Conservation (phyloP, 164 flowering plant genomes). For the Saururus chinensis region DNA sequence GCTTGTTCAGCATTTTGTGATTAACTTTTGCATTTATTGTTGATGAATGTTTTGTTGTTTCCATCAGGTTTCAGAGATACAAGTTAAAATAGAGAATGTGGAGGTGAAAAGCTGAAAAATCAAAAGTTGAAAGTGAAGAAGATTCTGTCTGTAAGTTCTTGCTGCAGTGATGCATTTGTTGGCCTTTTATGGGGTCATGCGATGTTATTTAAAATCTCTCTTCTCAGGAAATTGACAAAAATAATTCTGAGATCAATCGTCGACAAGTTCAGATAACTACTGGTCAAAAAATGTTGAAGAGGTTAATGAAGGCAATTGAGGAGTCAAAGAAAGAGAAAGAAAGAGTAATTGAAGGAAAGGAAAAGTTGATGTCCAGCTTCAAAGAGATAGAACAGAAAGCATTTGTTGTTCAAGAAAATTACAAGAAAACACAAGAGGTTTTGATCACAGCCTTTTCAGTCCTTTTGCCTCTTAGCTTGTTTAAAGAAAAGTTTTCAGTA, state of each 20-base stretch:
- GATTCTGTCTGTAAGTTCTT: slow-evolving; percentile 75
- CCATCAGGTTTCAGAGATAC: slow-evolving; percentile 70
- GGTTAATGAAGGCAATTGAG: slow-evolving; percentile 73
- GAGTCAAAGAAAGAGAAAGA: slow-evolving; percentile 85
- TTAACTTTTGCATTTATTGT: background rate
- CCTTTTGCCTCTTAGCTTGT: background rate
- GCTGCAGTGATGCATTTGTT: background rate
- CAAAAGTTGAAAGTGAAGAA: slow-evolving; percentile 68
- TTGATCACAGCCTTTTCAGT: background rate
- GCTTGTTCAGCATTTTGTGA: too few species aligned
- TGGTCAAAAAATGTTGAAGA: slow-evolving; percentile 66
- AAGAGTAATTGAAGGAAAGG: slow-evolving; percentile 45
- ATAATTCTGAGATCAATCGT: slow-evolving; percentile 74
- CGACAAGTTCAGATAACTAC: slow-evolving; percentile 79
- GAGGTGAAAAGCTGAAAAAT: slow-evolving; percentile 69
- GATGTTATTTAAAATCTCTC: background rate
- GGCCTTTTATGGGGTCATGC: background rate
- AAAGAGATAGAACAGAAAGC: slow-evolving; percentile 83
- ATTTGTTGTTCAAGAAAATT: slow-evolving; percentile 69
- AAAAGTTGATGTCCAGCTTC: slow-evolving; percentile 36
- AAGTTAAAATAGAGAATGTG: slow-evolving; percentile 83
- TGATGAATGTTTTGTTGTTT: background rate
- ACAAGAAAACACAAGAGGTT: slow-evolving; percentile 68
- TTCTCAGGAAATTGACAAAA: slow-evolving; percentile 76
- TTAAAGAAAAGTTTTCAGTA: background rate